phyloP scores from a whole-genome alignment of 2,329 filamentous ascomycete species.

The Ophiostoma australiae region DNA sequence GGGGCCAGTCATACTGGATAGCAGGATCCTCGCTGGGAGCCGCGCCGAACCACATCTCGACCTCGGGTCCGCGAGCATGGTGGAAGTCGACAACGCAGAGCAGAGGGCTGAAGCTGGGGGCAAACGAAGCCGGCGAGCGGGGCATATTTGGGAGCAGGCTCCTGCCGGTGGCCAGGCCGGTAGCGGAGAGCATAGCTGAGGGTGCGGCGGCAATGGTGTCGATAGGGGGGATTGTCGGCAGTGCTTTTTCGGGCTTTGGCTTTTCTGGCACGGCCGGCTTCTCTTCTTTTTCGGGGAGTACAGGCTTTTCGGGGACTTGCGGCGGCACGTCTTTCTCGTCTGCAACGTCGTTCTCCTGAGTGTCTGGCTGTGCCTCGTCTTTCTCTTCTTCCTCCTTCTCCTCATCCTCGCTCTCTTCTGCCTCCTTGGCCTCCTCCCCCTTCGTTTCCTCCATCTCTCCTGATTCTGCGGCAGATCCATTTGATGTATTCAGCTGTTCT shows the following conservation, averaged over 20 bases:
- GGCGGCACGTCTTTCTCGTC: neutral
- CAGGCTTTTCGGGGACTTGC: neutral
- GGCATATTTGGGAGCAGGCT: neutral
- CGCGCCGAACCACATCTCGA: conserved; percentile 81
- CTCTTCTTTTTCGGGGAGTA: neutral
- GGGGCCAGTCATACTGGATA: conserved; percentile 77
- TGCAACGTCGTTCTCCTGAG: neutral
- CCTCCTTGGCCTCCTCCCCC: neutral
- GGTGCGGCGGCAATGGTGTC: conserved; percentile 18
- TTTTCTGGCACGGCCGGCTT: neutral
- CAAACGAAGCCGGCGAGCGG: conserved; percentile 20
- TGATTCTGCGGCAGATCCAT: neutral
- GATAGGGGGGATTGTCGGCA: conserved; percentile 17
- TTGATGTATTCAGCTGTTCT: neutral
- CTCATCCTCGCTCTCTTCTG: neutral
- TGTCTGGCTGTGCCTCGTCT: neutral
- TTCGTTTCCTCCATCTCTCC: neutral
- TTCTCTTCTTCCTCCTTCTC: neutral
- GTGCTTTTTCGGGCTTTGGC: conserved; percentile 14
- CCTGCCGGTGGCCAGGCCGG: conserved; percentile 4
- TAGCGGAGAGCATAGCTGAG: neutral
- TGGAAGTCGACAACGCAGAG: conserved; percentile 80
- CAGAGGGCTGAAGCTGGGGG: conserved; percentile 54
- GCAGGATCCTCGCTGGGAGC: conserved; percentile 72
- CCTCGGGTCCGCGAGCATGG: conserved; percentile 82